Base-by-base conservation (phyloP, 2,329 filamentous ascomycete species). In the Sporothrix euskadiensis region DNA sequence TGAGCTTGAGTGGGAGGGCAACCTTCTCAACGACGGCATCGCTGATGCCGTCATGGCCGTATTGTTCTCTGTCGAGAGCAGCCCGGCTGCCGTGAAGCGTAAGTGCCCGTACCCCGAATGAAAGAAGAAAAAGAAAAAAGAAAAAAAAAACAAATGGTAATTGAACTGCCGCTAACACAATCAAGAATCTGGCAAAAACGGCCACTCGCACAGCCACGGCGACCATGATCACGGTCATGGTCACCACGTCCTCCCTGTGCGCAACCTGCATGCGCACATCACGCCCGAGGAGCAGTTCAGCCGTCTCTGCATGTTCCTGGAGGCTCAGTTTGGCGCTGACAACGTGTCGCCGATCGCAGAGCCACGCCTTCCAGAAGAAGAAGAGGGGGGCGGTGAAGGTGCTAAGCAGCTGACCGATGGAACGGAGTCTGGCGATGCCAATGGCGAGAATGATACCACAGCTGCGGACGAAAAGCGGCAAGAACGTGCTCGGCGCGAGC, bases 41-140 rank as follows among this genome's bases (percentile, higher is more conserved):
- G 96, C 96, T n/a, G 96, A 99, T 82, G 94, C 96, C 19, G 92
- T 98, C 72, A 93, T 98, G 86, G 94, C 94, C 0, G 94, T 98
- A 2, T 87, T 99, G 12, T 90, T 97, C 78, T 94, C 92, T 0
- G 93, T 97, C 30, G 96, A 99, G 83, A 97, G 92, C 81, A 97
- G 93, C 71, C 96, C 95, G 5, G 96, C 96, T 16, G 95, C 96
- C 14, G 95, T 99, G 69, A 97, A 96, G 83, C 92, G 94, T 92
- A 86, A 83, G 87, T 74, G n/a, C 39, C 2, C 30, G 8, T 35
- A 16, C 47, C 14, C 49, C 30, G 26, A 14, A 19, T n/a, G n/a
- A n/a, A n/a, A n/a, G n/a, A n/a, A n/a, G n/a, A n/a, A n/a, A n/a
- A n/a, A n/a, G n/a, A n/a, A n/a, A n/a, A n/a, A n/a, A n/a, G n/a